phyloP scores from a whole-genome alignment of 1,284 basidiomycete species.

The Leccinum subrobustum region DNA sequence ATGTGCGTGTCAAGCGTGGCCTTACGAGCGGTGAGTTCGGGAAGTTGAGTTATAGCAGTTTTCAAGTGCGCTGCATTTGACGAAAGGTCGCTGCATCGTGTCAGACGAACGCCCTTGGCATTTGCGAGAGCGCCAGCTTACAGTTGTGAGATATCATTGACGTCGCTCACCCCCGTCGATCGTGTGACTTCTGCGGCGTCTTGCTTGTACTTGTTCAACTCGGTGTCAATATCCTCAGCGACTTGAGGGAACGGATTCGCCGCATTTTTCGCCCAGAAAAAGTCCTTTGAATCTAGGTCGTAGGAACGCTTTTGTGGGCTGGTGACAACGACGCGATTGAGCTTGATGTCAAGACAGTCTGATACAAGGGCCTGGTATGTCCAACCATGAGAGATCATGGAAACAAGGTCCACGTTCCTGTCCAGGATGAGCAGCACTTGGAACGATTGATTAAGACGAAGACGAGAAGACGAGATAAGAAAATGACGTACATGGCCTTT shows the following conservation, averaged over 20 bases:
- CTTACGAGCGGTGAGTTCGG: slow-evolving; percentile 95
- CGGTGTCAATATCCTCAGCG: slow-evolving; percentile 94
- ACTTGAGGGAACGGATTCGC: slow-evolving; percentile 98
- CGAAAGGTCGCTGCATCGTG: slow-evolving; percentile 67
- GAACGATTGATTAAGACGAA: slow-evolving; percentile 9
- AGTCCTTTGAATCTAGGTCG: slow-evolving; percentile 97
- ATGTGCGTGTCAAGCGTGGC: slow-evolving; percentile 97
- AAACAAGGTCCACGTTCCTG: slow-evolving; percentile 92
- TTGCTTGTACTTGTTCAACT: slow-evolving; percentile 93
- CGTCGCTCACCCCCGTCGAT: slow-evolving; percentile 93
- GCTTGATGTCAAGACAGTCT: slow-evolving; percentile 95
- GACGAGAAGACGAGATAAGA: background rate
- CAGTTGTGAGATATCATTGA: slow-evolving; percentile 94
- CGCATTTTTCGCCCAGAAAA: slow-evolving; percentile 98
- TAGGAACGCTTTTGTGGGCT: slow-evolving; percentile 83
- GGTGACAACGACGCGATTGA: slow-evolving; percentile 89
- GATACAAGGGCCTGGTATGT: slow-evolving; percentile 99
- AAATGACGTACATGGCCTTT: slow-evolving; percentile 71
- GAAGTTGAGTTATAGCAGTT: slow-evolving; percentile 97
- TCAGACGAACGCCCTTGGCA: slow-evolving; percentile 10
- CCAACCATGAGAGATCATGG: slow-evolving; percentile 97
- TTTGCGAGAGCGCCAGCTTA: slow-evolving; percentile 39
- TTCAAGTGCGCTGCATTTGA: slow-evolving; percentile 95
- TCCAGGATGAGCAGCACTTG: slow-evolving; percentile 92
- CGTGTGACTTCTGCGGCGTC: slow-evolving; percentile 98